A percentile compares a stretch with the other conserved stretches of the same genome.
Conservation (phyloP, 345 rosid species). For the Sonneratia caseolaris region DNA sequence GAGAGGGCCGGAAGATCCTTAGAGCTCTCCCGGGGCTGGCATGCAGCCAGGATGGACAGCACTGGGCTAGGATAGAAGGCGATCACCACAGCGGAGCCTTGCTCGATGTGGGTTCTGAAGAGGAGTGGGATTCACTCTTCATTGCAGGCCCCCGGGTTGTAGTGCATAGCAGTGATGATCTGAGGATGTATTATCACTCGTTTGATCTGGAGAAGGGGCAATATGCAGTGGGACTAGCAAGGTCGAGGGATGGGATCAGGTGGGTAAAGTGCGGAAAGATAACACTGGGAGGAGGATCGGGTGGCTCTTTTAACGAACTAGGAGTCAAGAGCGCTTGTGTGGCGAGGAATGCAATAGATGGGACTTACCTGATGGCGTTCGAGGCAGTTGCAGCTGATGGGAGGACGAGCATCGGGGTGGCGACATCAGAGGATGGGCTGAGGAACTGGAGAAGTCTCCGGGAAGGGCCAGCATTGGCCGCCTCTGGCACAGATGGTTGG, state of each 20-base stretch:
- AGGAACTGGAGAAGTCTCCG: conserved; percentile 45
- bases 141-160: conserved; percentile 67
- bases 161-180: conserved; percentile 53
- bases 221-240: conserved; percentile 58
- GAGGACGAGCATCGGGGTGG: conserved; percentile 45
- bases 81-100: conserved; percentile 75
- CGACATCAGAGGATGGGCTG: conserved; percentile 51
- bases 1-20: conserved; percentile 14
- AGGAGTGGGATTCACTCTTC: conserved; percentile 74
- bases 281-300: conserved; percentile 35
- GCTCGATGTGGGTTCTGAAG: conserved; percentile 60
- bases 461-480: conserved; percentile 31
- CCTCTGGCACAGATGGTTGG: conserved; percentile 42
- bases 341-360: conserved; percentile 44
- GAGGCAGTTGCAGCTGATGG: conserved; percentile 50
- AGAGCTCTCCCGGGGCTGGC: conserved; percentile 69
- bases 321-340: conserved; percentile 54
- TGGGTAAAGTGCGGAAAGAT: conserved; percentile 70
- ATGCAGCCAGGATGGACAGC: conserved; percentile 76
- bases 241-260: conserved; percentile 77
- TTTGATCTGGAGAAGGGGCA: conserved; percentile 37
- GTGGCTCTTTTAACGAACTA: conserved; percentile 39
- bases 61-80: conserved; percentile 93
- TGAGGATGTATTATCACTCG: conserved; percentile 79
- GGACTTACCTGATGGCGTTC: conserved; percentile 60